phyloP scores from a whole-genome alignment of 306 rosid genomes.

The Sophora flavescens region DNA sequence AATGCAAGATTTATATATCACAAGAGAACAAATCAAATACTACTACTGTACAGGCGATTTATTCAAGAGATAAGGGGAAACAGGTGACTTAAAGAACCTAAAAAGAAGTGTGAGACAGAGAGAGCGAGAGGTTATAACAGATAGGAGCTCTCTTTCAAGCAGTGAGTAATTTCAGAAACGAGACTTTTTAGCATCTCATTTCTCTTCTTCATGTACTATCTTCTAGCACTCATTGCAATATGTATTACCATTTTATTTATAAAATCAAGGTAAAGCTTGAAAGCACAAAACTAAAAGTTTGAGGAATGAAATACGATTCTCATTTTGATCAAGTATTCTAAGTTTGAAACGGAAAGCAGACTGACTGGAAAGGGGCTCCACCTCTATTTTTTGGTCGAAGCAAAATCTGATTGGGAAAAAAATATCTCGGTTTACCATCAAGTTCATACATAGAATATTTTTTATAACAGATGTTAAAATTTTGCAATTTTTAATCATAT shows the following conservation, averaged over 20 bases:
- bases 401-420: background rate
- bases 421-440: background rate
- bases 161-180: background rate
- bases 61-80: background rate
- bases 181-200: background rate
- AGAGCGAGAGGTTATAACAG: background rate
- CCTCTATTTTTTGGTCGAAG: constrained; percentile 8
- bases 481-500: background rate
- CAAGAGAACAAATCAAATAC: constrained; percentile 2
- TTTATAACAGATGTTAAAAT: background rate
- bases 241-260: background rate
- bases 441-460: background rate
- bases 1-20: background rate
- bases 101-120: background rate
- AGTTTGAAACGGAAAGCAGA: background rate
- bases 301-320: constrained; percentile 18
- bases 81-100: background rate
- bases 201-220: background rate
- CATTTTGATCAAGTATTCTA: constrained; percentile 1
- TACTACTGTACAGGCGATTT: background rate
- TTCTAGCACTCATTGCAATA: background rate
- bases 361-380: background rate
- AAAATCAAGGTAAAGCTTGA: background rate
- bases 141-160: background rate
- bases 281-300: background rate